phyloP scores from a whole-genome alignment of 1,284 basidiomycete genomes.

The Sparassis latifolia region DNA sequence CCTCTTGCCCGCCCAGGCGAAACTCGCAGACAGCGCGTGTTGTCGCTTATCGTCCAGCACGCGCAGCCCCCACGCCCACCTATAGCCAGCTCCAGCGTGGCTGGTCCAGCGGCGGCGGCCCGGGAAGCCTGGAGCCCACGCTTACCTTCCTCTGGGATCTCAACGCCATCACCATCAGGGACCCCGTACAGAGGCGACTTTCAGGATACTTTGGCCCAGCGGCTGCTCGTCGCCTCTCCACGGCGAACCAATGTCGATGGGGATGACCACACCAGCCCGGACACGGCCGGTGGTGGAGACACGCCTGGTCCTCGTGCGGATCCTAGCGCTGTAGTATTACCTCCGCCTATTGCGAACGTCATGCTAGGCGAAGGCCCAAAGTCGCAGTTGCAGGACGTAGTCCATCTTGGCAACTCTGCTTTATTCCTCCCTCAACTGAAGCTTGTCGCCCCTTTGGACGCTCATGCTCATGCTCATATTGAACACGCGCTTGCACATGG shows the following conservation, averaged over 20 bases:
- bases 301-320: conserved; percentile 11
- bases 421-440: conserved; percentile 33
- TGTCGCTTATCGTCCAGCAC: conserved; percentile 61
- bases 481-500: conserved; percentile 12
- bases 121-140: conserved; percentile 37
- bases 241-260: conserved; percentile 15
- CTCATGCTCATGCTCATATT: background rate
- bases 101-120: conserved; percentile 9
- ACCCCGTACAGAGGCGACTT: conserved; percentile 34
- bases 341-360: conserved; percentile 39
- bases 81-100: conserved; percentile 10
- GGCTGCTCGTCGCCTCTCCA: conserved; percentile 37
- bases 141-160: conserved; percentile 39
- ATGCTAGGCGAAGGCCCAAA: conserved; percentile 22
- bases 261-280: conserved; percentile 6
- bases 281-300: conserved; percentile 12
- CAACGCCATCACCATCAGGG: conserved; percentile 39
- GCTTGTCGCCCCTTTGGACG: conserved; percentile 10
- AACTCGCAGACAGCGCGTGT: conserved; percentile 29
- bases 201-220: conserved; percentile 43
- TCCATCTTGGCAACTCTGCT: conserved; percentile 50
- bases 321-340: conserved; percentile 22
- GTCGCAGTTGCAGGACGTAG: conserved; percentile 22
- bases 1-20: conserved; percentile 23
- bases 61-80: conserved; percentile 35